A percentile compares a stretch with the other conserved stretches of the same genome.
phyloP scores from a whole-genome alignment of 2,329 filamentous ascomycete genomes.

The Aspergillus sp. region DNA sequence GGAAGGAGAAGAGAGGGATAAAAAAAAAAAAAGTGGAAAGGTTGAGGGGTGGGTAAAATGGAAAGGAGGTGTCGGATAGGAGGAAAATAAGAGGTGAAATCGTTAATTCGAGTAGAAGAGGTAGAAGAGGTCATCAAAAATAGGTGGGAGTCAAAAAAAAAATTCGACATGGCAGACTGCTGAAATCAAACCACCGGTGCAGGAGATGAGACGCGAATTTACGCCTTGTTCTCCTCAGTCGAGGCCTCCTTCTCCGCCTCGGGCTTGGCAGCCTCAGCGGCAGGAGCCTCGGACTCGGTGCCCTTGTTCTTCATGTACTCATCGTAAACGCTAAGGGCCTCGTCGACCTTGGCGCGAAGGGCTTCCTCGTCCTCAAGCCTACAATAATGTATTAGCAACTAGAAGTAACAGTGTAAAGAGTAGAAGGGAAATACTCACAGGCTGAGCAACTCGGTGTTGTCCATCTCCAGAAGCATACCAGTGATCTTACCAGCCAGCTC shows the following conservation, averaged over 20 bases:
- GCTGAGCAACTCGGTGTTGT: slow-evolving; percentile 89
- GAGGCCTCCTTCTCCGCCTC: slow-evolving; percentile 46
- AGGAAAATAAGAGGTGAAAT: slow-evolving; percentile 22
- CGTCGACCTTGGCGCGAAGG: slow-evolving; percentile 92
- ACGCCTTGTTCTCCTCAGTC: slow-evolving; percentile 45
- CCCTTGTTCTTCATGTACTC: slow-evolving; percentile 93
- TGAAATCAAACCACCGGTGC: slow-evolving; percentile 13
- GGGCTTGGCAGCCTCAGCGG: slow-evolving; percentile 47
- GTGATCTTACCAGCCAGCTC: slow-evolving; percentile 99
- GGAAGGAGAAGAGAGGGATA: slow-evolving; percentile 29
- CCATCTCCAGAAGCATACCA: slow-evolving; percentile 99
- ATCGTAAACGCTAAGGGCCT: slow-evolving; percentile 95
- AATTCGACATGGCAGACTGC: slow-evolving; percentile 28
- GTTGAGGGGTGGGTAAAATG: slow-evolving; percentile 26
- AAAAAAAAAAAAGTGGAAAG: slow-evolving; percentile 21
- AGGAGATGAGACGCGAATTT: slow-evolving; percentile 28
- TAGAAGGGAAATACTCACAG: slow-evolving; percentile 67
- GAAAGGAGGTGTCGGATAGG: slow-evolving; percentile 14
- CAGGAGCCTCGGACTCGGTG: slow-evolving; percentile 41
- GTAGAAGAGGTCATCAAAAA: slow-evolving; percentile 39
- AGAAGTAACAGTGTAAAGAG: not conserved
- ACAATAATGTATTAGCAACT: slow-evolving; percentile 17
- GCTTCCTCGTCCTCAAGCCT: slow-evolving; percentile 88
- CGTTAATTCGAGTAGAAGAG: slow-evolving; percentile 26
- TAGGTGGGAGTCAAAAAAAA: slow-evolving; percentile 33